Percentiles rank a stretch among this genome's conserved stretches.
phyloP scores from a whole-genome alignment of 352 stramenopile genomes.

The Elongisporangium anandrum region DNA sequence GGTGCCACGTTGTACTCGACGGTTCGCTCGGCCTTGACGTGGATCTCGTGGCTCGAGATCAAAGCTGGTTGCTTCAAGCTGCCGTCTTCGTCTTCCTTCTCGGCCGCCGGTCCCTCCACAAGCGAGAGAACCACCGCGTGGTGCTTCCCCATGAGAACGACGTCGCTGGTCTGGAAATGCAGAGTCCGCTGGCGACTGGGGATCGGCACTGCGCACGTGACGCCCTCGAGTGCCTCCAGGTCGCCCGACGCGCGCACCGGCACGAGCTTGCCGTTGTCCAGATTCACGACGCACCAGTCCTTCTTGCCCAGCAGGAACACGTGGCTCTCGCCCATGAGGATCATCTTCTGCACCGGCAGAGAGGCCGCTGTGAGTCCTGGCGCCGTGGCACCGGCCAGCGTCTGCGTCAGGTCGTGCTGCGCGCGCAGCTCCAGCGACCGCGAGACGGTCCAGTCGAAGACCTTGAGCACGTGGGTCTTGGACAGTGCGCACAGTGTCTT shows the following conservation, averaged over 20 bases:
- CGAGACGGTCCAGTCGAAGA: slow-evolving; percentile 74
- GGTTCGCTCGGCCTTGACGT: slow-evolving; percentile 40
- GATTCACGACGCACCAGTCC: slow-evolving; percentile 54
- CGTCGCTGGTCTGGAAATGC: slow-evolving; percentile 31
- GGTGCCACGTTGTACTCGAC: slow-evolving; percentile 46
- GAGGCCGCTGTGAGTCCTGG: slow-evolving; percentile 8
- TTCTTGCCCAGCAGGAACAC: slow-evolving; percentile 61
- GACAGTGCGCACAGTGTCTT: slow-evolving; percentile 47
- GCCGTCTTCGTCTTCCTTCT: slow-evolving; percentile 10
- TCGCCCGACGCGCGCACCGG: slow-evolving; percentile 15
- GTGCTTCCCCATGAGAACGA: slow-evolving; percentile 60
- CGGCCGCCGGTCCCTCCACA: slow-evolving; percentile 11
- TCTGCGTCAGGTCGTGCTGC: slow-evolving; percentile 47
- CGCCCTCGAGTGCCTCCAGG: slow-evolving; percentile 18
- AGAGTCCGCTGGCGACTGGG: slow-evolving; percentile 27
- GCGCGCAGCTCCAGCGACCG: slow-evolving; percentile 40
- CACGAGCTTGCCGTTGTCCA: slow-evolving; percentile 55
- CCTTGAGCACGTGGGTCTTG: slow-evolving; percentile 59
- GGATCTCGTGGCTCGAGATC: slow-evolving; percentile 16
- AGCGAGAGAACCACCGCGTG: slow-evolving; percentile 46
- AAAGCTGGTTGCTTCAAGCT: neutral
- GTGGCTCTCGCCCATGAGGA: slow-evolving; percentile 66
- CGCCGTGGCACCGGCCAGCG: slow-evolving; percentile 3
- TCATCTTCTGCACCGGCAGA: slow-evolving; percentile 44
- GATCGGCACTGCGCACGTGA: slow-evolving; percentile 33